Conservation (phyloP, 495 filamentous ascomycete genomes). For the Penicillium canescens region DNA sequence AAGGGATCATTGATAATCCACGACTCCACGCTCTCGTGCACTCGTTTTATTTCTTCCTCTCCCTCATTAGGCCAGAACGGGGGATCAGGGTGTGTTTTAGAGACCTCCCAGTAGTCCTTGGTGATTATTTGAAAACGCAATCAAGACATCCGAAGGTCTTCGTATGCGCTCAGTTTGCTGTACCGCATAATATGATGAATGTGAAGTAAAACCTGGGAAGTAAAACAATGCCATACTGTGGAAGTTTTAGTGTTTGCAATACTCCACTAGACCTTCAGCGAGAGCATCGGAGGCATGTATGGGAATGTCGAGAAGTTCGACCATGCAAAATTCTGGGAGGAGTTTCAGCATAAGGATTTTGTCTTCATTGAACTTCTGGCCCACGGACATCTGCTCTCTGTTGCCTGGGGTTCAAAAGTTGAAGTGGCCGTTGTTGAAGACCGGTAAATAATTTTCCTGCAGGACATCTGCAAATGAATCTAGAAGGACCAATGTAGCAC, state of each 20-base stretch:
- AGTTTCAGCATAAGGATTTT: conserved; percentile 29
- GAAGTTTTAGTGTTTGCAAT: conserved; percentile 25
- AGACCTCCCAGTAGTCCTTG: conserved; percentile 23
- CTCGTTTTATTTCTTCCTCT: conserved; percentile 23
- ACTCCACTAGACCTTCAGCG: conserved; percentile 30
- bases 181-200: conserved; percentile 33
- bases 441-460: conserved; percentile 18
- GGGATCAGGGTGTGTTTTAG: conserved; percentile 22
- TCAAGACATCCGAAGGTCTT: conserved; percentile 29
- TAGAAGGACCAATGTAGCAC: conserved; percentile 27
- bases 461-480: conserved; percentile 27
- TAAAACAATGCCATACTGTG: conserved; percentile 33
- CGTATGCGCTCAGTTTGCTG: conserved; percentile 24
- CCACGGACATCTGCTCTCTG: conserved; percentile 27
- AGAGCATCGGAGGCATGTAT: conserved; percentile 28
- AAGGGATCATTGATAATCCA: conserved; percentile 31
- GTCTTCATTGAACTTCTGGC: conserved; percentile 34
- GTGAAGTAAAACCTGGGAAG: conserved; percentile 33
- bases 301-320: conserved; percentile 23
- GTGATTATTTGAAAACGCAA: conserved; percentile 30
- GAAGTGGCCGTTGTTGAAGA: conserved; percentile 32
- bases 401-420: conserved; percentile 29
- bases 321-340: conserved; percentile 32
- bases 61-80: conserved; percentile 31
- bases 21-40: conserved; percentile 15